Evolutionary conservation across 805 yeast genomes (phyloP).

Genomic region (Candida sakaeoensis): DNA sequence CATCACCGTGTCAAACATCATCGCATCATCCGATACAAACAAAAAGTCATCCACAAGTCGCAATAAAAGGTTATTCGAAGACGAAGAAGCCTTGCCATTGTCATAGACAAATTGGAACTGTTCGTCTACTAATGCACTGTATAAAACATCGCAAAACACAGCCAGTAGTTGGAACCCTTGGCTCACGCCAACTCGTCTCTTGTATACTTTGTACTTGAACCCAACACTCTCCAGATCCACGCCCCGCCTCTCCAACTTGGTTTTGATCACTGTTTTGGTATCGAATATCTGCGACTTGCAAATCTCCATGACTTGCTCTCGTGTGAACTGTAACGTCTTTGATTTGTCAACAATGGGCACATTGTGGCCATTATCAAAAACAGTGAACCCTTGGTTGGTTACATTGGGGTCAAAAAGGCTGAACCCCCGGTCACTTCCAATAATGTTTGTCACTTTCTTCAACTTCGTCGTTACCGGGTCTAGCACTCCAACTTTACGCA

Average conservation of each 20-base stretch:
- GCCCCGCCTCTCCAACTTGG: too few relatives aligned
- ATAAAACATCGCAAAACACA: conserved; percentile 67
- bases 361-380: background rate
- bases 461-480: conserved; percentile 1
- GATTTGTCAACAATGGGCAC: conserved; percentile 14
- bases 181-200: conserved; percentile 64
- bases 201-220: conserved; percentile 25
- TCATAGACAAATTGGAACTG: conserved; percentile 20
- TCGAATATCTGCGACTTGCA: conserved; percentile 52
- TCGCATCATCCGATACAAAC: conserved; percentile 49
- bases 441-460: conserved; percentile 5
- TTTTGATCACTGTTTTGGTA: conserved; percentile 38
- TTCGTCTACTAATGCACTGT: conserved; percentile 55
- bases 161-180: conserved; percentile 84
- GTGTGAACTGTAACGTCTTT: conserved; percentile 33
- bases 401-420: background rate
- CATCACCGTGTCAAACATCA: conserved; percentile 17
- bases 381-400: background rate
- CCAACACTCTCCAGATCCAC: too few relatives aligned
- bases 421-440: background rate
- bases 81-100: conserved; percentile 2
- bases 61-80: conserved; percentile 31
- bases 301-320: conserved; percentile 42
- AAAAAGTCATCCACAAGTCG: conserved; percentile 85
- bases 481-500: conserved; percentile 2